A percentile compares a stretch with the other conserved stretches of the same genome.
These are phyloP conservation scores for Diaporthe humulicola DNA, from an alignment of 2,329 filamentous ascomycete genomes.

Conservation along the genomic window DNA sequence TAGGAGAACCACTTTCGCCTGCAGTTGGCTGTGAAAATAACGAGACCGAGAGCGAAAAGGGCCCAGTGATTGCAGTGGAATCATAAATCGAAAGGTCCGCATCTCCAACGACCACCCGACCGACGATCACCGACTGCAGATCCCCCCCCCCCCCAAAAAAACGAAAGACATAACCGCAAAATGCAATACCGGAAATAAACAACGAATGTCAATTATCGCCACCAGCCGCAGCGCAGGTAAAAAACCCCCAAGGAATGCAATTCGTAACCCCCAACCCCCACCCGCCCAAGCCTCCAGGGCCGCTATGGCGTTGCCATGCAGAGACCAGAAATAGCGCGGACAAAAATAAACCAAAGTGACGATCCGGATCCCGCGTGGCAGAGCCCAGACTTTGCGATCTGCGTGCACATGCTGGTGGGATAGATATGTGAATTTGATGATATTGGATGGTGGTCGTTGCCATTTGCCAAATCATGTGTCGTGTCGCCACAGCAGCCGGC, in stretches of 20 bases:
- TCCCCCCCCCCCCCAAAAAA: not conserved
- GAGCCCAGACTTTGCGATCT: not conserved
- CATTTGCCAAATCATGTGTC: not conserved
- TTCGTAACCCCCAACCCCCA: no score
- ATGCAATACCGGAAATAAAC: not conserved
- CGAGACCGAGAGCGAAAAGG: not conserved
- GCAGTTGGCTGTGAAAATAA: no score
- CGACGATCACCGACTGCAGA: not conserved
- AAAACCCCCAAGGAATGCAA: no score
- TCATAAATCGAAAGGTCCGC: not conserved
- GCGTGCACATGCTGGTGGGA: not conserved
- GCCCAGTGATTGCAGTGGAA: not conserved
- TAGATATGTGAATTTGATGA: not conserved
- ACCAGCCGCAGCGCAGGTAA: no score
- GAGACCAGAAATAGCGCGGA: not conserved
- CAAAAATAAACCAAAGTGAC: not conserved
- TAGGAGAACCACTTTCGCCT: no score
- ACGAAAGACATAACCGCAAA: not conserved
- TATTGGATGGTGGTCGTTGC: not conserved
- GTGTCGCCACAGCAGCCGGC: not conserved
- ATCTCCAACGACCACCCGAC: not conserved
- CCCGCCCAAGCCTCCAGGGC: no score
- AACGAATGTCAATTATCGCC: no score
- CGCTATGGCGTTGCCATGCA: not conserved
- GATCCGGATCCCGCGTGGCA: not conserved